Base-by-base conservation (phyloP, 768 basidiomycete species). In the Grammothele lineata region DNA sequence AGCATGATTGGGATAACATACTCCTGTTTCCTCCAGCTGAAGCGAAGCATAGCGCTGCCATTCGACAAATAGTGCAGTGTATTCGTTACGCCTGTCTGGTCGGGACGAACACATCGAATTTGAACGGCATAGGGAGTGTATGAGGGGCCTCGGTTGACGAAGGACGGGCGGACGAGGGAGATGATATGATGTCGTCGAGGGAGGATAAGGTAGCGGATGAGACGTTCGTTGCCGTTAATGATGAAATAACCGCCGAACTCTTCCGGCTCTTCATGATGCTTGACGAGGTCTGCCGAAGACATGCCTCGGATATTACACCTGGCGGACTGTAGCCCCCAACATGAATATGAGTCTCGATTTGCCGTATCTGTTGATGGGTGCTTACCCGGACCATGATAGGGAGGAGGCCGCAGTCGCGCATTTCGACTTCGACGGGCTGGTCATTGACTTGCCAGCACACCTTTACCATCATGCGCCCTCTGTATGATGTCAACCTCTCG, bases 211-310 rank as follows among this genome's bases (percentile, higher is more conserved):
- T 93, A 97, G 53, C 96, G 92, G 57, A 99, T 94, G 53, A 99
- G 81, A 70, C 93, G 92, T 70, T 99, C 96, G 68, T 97, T 98
- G 52, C 96, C 96, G 65, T 99, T 99, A 66, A 99, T 83, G 62
- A 99, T 80, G 63, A 99, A 99, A 69, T 99, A 98, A 23, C 95
- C 96, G 43, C 96, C 96, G 61, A 97, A 97, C 66, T 98, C 96
- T 69, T 96, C 92, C 1, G 96, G 85, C 60, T 99, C 96, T 74
- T 99, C 96, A 62, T 95, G 87, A 51, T 85, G 85, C 46, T 73
- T 70, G 46, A 98, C 92, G 37, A 99, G 83, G 37, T 92, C 86
- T 8, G 86, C 78, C 8, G 95, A 88, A 2, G 92, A 80, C 66
- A 96, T 76, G 26, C 76, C 76, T 37, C 84, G 83, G n/a, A 98